A percentile compares a stretch with the other conserved stretches of the same genome.
Evolutionary conservation across 2,329 filamentous ascomycete species (phyloP).

Genomic region (Paracoccidioides brasiliensis): DNA sequence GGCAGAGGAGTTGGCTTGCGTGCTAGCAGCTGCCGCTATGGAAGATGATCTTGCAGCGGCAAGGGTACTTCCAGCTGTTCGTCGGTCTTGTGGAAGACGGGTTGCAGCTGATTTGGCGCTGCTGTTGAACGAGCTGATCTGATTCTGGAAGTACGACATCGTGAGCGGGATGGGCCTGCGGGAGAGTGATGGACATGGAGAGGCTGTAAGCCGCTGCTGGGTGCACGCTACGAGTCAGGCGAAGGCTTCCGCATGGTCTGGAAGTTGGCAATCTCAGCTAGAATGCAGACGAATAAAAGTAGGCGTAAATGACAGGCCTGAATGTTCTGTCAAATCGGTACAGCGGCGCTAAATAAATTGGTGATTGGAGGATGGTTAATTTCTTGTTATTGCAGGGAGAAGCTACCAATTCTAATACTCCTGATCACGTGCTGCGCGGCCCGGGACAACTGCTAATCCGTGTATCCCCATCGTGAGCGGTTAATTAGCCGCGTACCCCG

Average conservation of each 20-base stretch:
- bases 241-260: not conserved
- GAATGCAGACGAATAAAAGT: not conserved
- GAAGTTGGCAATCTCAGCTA: not conserved
- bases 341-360: not conserved
- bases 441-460: not conserved
- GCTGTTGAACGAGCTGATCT: slow-evolving; percentile 50
- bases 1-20: slow-evolving; percentile 11
- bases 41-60: slow-evolving; percentile 46
- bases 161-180: slow-evolving; percentile 11
- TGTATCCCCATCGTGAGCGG: not conserved
- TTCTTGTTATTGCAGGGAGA: too few species aligned
- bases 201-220: not conserved
- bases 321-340: not conserved
- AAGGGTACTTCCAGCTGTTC: slow-evolving; percentile 43
- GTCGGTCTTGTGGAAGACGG: slow-evolving; percentile 44
- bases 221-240: not conserved
- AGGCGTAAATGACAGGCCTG: not conserved
- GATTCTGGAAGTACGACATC: slow-evolving; percentile 55
- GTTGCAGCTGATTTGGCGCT: slow-evolving; percentile 50
- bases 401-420: too few species aligned
- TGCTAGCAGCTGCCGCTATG: not conserved
- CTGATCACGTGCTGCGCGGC: too few species aligned
- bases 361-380: not conserved
- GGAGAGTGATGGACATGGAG: not conserved
- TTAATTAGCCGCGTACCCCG: not conserved